These are phyloP conservation scores for Pythium monospermum DNA, from an alignment of 352 stramenopile genomes.

Conservation along the genomic window DNA sequence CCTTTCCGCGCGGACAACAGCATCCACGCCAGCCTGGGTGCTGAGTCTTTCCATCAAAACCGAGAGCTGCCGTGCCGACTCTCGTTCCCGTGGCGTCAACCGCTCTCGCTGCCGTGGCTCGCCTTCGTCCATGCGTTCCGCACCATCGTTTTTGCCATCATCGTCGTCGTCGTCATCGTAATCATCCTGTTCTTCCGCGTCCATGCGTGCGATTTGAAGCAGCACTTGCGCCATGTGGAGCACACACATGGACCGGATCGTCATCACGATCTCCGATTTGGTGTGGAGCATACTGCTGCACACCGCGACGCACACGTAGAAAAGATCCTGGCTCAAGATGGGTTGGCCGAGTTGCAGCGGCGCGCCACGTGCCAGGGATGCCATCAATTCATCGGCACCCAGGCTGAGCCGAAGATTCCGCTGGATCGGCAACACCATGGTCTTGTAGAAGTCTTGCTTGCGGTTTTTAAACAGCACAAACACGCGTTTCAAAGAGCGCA, in stretches of 20 bases:
- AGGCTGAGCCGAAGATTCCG: slow-evolving; percentile 43
- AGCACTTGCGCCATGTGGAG: slow-evolving; percentile 78
- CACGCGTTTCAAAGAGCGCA: slow-evolving; percentile 53
- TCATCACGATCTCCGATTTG: slow-evolving; percentile 76
- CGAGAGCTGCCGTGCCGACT: slow-evolving; percentile 8
- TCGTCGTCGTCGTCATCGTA: slow-evolving; percentile 24
- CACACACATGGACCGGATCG: slow-evolving; percentile 70
- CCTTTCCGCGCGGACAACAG: slow-evolving; percentile 19
- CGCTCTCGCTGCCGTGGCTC: slow-evolving; percentile 31
- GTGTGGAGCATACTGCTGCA: slow-evolving; percentile 75
- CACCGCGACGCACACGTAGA: slow-evolving; percentile 67
- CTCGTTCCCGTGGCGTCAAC: slow-evolving; percentile 27
- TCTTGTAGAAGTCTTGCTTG: slow-evolving; percentile 43
- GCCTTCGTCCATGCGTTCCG: slow-evolving; percentile 1
- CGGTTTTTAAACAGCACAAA: slow-evolving; percentile 52
- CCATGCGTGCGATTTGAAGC: slow-evolving; percentile 50
- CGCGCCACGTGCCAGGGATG: slow-evolving; percentile 35
- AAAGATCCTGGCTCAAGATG: slow-evolving; percentile 68
- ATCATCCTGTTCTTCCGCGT: slow-evolving; percentile 54
- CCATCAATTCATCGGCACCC: slow-evolving; percentile 41
- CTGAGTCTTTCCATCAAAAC: slow-evolving; percentile 48
- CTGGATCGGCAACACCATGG: slow-evolving; percentile 43
- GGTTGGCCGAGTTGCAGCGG: slow-evolving; percentile 53
- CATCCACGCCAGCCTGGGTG: slow-evolving; percentile 33
- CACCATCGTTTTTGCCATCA: slow-evolving; percentile 15